These are phyloP conservation scores for Umbelopsis sp. DNA, from an alignment of 192 early-diverging fungal genomes.

Conservation along the genomic window DNA sequence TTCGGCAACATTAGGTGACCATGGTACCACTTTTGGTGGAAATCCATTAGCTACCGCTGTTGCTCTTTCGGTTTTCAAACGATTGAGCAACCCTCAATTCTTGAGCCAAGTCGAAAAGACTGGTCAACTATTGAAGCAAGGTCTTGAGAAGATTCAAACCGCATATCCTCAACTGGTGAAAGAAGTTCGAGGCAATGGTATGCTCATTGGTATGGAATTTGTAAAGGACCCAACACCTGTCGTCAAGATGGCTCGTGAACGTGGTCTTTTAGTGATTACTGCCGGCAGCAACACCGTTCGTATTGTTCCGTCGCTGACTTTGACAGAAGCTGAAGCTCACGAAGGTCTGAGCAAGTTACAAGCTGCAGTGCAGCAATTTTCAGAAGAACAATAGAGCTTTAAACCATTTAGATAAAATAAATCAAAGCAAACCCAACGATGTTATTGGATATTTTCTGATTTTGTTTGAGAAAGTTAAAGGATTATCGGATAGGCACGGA, in stretches of 20 bases:
- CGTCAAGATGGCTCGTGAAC: conserved; percentile 75
- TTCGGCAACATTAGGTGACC: conserved; percentile 67
- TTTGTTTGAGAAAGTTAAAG: too few species aligned
- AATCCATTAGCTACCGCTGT: conserved; percentile 90
- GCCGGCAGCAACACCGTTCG: conserved; percentile 91
- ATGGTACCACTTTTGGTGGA: conserved; percentile 98
- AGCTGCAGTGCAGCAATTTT: conserved; percentile 51
- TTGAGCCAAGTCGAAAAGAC: conserved; percentile 68
- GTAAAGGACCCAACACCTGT: conserved; percentile 64
- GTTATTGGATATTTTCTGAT: too few species aligned
- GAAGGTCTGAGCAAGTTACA: conserved; percentile 74
- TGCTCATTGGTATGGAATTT: conserved; percentile 90
- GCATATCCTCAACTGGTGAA: conserved; percentile 59
- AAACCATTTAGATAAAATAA: not conserved
- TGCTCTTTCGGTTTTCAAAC: conserved; percentile 71
- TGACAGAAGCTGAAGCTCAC: conserved; percentile 76
- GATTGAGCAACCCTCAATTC: conserved; percentile 73
- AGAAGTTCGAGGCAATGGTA: conserved; percentile 83
- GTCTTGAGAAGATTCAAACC: conserved; percentile 46
- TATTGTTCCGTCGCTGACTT: conserved; percentile 87
- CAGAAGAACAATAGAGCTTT: conserved; percentile 1
- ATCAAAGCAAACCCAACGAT: not conserved
- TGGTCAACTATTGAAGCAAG: conserved; percentile 64
- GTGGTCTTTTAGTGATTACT: conserved; percentile 86
- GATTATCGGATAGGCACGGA: too few species aligned